These are phyloP conservation scores for Suhomyces maxii DNA, from an alignment of 1,139 yeast genomes.

Conservation along the genomic window DNA sequence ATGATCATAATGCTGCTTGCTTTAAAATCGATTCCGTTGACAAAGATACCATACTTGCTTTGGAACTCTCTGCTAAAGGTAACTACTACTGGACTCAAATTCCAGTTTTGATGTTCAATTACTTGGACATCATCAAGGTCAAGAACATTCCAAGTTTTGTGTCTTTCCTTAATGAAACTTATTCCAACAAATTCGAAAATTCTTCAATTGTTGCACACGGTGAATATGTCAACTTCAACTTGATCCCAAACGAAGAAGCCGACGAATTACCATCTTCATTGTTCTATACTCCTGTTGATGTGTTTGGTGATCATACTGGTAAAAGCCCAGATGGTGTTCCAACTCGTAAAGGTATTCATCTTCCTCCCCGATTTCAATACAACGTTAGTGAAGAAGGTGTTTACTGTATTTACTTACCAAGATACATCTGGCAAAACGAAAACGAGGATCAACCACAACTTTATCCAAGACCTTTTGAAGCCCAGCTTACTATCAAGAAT, in stretches of 20 bases:
- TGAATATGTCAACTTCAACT: slow-evolving; percentile 8
- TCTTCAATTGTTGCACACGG: slow-evolving; percentile 6
- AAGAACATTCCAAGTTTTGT: slow-evolving; percentile 14
- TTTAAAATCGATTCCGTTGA: slow-evolving; percentile 10
- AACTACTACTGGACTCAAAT: slow-evolving; percentile 8
- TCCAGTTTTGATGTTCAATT: slow-evolving; percentile 16
- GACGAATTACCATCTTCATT: slow-evolving; percentile 6
- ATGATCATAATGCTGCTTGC: slow-evolving; percentile 15
- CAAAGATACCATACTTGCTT: slow-evolving; percentile 8
- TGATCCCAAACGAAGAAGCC: slow-evolving; percentile 3
- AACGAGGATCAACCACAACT: slow-evolving; percentile 1
- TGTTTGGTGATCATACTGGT: slow-evolving; percentile 1
- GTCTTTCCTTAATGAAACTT: slow-evolving; percentile 11
- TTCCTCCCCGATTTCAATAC: background rate
- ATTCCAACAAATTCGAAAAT: slow-evolving; percentile 8
- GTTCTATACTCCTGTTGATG: slow-evolving; percentile 4
- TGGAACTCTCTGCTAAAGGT: slow-evolving; percentile 7
- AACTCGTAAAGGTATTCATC: background rate
- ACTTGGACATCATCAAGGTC: slow-evolving; percentile 13
- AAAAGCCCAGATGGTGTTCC: background rate
- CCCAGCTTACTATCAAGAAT: slow-evolving; percentile 3
- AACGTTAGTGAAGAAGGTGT: slow-evolving; percentile 7
- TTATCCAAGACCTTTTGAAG: slow-evolving; percentile 7
- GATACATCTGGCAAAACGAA: slow-evolving; percentile 10
- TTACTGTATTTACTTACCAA: slow-evolving; percentile 17